Conservation (phyloP, 176 grass and related monocot genomes). For the Saccharum spontaneum region DNA sequence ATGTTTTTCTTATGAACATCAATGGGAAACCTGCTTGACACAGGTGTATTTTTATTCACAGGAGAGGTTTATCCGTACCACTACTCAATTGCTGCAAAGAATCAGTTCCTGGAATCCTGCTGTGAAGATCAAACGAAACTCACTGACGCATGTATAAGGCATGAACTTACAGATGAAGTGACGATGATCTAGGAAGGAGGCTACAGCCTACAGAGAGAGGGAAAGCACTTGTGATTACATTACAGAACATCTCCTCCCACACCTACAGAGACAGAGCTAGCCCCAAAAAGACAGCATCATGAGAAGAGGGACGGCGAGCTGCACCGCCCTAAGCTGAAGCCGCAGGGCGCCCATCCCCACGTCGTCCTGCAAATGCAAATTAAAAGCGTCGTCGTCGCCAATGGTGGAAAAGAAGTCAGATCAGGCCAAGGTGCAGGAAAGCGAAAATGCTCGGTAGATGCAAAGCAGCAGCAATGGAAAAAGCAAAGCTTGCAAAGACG, state of each 20-base stretch:
- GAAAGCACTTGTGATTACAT: conserved; percentile 21
- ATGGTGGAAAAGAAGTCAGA: conserved; percentile 18
- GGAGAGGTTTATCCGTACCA: conserved; percentile 40
- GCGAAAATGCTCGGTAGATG: conserved; percentile 12
- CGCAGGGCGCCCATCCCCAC: conserved; percentile 37
- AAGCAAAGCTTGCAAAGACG: conserved; percentile 27
- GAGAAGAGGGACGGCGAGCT: conserved; percentile 11
- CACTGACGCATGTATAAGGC: not conserved
- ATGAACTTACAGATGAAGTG: conserved; percentile 1
- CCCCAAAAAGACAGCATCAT: not conserved
- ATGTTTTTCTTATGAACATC: not conserved
- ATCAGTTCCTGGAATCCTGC: not conserved
- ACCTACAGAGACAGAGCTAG: not conserved
- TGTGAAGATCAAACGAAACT: not conserved
- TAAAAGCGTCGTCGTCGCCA: not conserved
- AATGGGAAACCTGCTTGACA: not conserved
- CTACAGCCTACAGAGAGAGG: not conserved
- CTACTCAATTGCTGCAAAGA: conserved; percentile 40
- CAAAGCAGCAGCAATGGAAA: not conserved
- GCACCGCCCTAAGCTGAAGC: conserved; percentile 13
- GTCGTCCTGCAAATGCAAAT: conserved; percentile 41
- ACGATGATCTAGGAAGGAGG: not conserved
- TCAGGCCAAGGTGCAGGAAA: not conserved
- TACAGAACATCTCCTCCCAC: not conserved
- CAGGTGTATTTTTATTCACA: not conserved